A percentile compares a stretch with the other conserved stretches of the same genome.
Conservation (phyloP, 495 filamentous ascomycete genomes). For the Aspergillus hancockii region DNA sequence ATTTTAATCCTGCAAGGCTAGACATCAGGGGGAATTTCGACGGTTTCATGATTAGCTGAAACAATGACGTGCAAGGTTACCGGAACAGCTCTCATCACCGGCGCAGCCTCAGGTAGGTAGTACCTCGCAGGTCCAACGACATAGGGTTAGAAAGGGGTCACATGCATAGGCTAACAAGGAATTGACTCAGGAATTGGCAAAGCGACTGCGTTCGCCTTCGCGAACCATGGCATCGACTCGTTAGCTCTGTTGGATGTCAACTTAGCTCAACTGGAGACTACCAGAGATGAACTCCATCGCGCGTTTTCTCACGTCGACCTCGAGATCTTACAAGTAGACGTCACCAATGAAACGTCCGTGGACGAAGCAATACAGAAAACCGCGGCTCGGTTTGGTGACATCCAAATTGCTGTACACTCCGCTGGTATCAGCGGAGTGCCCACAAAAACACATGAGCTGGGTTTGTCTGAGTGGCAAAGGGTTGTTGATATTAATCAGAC, state of each 20-base stretch:
- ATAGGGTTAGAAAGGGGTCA: background rate
- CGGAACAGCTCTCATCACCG: constrained; percentile 13
- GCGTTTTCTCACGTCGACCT: constrained; percentile 15
- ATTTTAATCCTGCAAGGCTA: background rate
- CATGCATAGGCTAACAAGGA: constrained; percentile 2
- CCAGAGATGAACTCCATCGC: constrained; percentile 13
- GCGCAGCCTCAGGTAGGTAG: constrained; percentile 9
- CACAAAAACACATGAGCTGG: constrained; percentile 30
- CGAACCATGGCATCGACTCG: constrained; percentile 22
- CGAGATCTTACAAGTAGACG: constrained; percentile 19
- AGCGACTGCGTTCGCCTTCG: constrained; percentile 24
- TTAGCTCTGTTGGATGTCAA: constrained; percentile 29
- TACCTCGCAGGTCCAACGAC: background rate
- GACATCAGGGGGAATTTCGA: background rate
- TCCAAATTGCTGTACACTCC: constrained; percentile 57
- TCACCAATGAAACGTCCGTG: constrained; percentile 26
- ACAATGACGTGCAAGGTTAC: constrained; percentile 22
- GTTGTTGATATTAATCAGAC: constrained; percentile 48
- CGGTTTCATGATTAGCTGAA: background rate
- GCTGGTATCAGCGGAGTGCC: constrained; percentile 34
- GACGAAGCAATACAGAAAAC: constrained; percentile 18
- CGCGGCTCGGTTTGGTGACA: constrained; percentile 34
- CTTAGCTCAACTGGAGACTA: constrained; percentile 15
- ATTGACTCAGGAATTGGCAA: constrained; percentile 28
- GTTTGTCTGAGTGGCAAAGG: constrained; percentile 39